Evolutionary conservation across 2,329 filamentous ascomycete species (phyloP), one percentile per base, ranked within the genome.

Genomic region (Lojkania enalia): DNA sequence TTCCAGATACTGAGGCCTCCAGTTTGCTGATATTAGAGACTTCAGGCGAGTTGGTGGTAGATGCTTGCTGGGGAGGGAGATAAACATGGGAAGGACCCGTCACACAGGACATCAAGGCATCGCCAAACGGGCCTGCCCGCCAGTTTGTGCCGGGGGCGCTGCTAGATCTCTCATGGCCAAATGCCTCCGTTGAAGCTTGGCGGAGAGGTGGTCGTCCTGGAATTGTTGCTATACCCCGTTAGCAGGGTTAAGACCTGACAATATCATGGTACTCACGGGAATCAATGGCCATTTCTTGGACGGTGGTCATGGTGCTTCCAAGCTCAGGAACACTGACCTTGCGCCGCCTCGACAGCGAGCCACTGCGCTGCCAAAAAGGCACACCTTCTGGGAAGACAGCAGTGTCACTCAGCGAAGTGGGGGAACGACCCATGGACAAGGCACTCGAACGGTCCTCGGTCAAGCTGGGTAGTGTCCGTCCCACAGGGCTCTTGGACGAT

Each of bases 311-410:
- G 33, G 64, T 67, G 33, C 52, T 52, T 31, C 64, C 55, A 38
- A 72, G 55, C 39, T 72, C 70, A 23, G 70, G 66, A 20, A 72
- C 67, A 49, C 70, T 72, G 55, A 72, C 60, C 46, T 72, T 71
- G 37, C 70, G 60, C 40, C 70, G 58, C 41, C 68, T 60, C 30
- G 68, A 67, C 37, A 72, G 55, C 19, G 69, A 71, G 32, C 66
- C 61, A 39, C 63, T 59, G 35, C 64, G 62, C 49, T 68, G 63
- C 67, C 65, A 67, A 48, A 66, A 64, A 16, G 62, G 63, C 30
- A 61, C 47, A 29, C 45, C 54, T 21, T 70, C 67, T 15, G 59
- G 52, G 13, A 54, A 50, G 6, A 65, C 58, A 43, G 66, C 66
- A 36, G 69, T 71, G 46, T 72, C 70, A 50, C 68, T 71, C 25